Evolutionary conservation across 495 filamentous ascomycete genomes (phyloP).

Genomic region (Penicillium angulare): DNA sequence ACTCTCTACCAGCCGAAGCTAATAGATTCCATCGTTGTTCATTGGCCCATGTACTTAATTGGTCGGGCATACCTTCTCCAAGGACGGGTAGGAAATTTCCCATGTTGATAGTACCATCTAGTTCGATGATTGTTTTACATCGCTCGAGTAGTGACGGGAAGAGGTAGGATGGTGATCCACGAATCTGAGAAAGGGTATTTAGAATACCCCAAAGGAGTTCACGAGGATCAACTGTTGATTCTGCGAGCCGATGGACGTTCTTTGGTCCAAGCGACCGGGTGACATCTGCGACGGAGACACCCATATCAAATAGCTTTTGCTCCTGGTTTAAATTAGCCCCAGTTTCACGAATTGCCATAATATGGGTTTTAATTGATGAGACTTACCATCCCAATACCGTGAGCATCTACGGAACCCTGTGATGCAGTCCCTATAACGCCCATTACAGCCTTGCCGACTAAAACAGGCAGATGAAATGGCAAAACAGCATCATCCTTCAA

Average conservation of each 20-base stretch:
- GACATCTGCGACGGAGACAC: conserved; percentile 37
- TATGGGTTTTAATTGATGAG: no score
- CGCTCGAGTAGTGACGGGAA: conserved; percentile 37
- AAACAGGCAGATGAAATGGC: conserved; percentile 57
- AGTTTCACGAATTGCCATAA: no score
- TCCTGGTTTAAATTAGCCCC: conserved; percentile 35
- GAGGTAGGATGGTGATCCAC: conserved; percentile 45
- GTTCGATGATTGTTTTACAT: conserved; percentile 31
- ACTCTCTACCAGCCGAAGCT: background rate
- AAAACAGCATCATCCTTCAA: conserved; percentile 45
- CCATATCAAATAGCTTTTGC: conserved; percentile 44
- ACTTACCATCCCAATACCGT: conserved; percentile 63
- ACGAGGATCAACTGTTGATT: conserved; percentile 34
- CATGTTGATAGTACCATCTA: conserved; percentile 33
- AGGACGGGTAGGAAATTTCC: conserved; percentile 33
- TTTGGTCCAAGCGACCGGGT: conserved; percentile 34
- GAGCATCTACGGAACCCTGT: conserved; percentile 54
- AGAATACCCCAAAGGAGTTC: conserved; percentile 46
- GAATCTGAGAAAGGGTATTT: conserved; percentile 40
- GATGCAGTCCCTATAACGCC: conserved; percentile 52
- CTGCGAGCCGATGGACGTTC: conserved; percentile 27
- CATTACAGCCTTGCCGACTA: conserved; percentile 55
- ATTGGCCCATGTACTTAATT: conserved; percentile 15
- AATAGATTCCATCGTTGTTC: conserved; percentile 16
- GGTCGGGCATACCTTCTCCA: conserved; percentile 5